These are phyloP conservation scores for Xylaria flabelliformis DNA, from an alignment of 495 filamentous ascomycete genomes.

Conservation along the genomic window DNA sequence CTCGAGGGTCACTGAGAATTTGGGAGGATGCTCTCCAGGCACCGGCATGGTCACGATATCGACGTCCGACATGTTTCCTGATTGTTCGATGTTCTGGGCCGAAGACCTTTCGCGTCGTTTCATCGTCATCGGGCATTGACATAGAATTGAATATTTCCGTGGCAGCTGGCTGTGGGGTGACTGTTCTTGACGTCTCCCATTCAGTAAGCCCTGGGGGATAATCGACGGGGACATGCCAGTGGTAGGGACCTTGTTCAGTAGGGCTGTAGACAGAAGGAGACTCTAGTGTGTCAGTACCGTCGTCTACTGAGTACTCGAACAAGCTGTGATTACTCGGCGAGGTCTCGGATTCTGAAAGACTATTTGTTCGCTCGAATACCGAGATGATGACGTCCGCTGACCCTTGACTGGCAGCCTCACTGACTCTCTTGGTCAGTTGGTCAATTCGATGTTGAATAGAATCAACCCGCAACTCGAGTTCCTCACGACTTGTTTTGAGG, in stretches of 20 bases:
- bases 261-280: slow-evolving; percentile 38
- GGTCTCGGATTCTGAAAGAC: slow-evolving; percentile 59
- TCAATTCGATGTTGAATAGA: slow-evolving; percentile 66
- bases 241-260: slow-evolving; percentile 40
- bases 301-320: slow-evolving; percentile 37
- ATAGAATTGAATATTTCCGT: slow-evolving; percentile 43
- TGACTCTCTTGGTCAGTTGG: slow-evolving; percentile 56
- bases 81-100: slow-evolving; percentile 55
- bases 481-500: slow-evolving; percentile 48
- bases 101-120: slow-evolving; percentile 37
- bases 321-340: slow-evolving; percentile 46
- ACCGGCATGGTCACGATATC: slow-evolving; percentile 57
- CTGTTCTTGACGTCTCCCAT: slow-evolving; percentile 36
- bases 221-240: slow-evolving; percentile 42
- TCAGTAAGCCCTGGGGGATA: slow-evolving; percentile 29
- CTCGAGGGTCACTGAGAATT: slow-evolving; percentile 54
- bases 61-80: slow-evolving; percentile 45
- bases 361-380: slow-evolving; percentile 75
- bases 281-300: slow-evolving; percentile 33
- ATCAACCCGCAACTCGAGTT: slow-evolving; percentile 56
- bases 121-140: slow-evolving; percentile 39
- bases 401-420: slow-evolving; percentile 48
- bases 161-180: slow-evolving; percentile 36
- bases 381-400: slow-evolving; percentile 61
- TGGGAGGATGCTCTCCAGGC: slow-evolving; percentile 52